Conservation (phyloP, 495 filamentous ascomycete genomes). For the Annulohypoxylon bovei region DNA sequence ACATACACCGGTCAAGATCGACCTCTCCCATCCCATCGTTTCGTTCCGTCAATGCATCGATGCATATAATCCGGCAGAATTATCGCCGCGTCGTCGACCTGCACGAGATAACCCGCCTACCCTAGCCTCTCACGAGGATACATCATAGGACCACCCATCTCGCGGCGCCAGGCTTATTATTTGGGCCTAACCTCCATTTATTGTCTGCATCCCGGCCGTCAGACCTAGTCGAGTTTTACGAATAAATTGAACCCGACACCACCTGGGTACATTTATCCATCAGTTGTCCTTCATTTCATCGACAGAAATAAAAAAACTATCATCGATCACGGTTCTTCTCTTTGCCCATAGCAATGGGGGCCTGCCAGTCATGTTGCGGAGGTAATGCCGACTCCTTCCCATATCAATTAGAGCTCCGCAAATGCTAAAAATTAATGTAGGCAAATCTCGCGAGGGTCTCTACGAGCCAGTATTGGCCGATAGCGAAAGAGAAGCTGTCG, state of each 20-base stretch:
- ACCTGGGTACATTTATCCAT: not conserved
- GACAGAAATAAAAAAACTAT: constrained; percentile 34
- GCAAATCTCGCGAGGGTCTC: constrained; percentile 88
- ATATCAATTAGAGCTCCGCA: constrained; percentile 15
- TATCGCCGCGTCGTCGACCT: constrained; percentile 36
- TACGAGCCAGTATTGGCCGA: constrained; percentile 97
- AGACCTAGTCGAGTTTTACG: constrained; percentile 15
- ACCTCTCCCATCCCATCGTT: constrained; percentile 20
- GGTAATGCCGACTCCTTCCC: constrained; percentile 45
- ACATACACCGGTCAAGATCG: constrained; percentile 10
- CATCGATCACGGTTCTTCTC: constrained; percentile 23
- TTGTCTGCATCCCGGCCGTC: not conserved
- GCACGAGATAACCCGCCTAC: constrained; percentile 27
- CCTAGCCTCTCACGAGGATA: constrained; percentile 44
- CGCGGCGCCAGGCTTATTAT: constrained; percentile 30
- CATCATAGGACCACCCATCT: constrained; percentile 43
- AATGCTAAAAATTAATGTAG: constrained; percentile 55
- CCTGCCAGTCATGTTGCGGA: constrained; percentile 63
- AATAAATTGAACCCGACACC: constrained; percentile 7
- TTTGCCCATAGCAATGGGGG: constrained; percentile 53
- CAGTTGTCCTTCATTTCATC: constrained; percentile 13
- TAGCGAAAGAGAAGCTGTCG: constrained; percentile 96
- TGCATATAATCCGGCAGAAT: constrained; percentile 25
- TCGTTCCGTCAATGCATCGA: constrained; percentile 28
- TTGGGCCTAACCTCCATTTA: constrained; percentile 22